Evolutionary conservation across 306 rosid genomes (phyloP), one percentile per base, ranked within the genome.

Genomic region (Prunus salicina): DNA sequence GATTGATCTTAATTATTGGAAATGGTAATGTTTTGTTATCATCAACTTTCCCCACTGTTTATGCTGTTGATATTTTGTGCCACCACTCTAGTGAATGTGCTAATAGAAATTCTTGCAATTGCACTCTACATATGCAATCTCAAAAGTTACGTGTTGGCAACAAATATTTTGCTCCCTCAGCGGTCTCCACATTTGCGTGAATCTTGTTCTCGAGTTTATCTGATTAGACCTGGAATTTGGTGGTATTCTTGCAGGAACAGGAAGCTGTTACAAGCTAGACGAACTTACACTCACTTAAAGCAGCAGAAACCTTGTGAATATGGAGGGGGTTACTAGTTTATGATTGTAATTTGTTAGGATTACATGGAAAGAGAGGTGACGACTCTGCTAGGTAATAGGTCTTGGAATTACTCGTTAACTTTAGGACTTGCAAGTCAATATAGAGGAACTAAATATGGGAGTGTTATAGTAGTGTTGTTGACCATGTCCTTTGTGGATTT

Each of bases 291-390:
- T 32, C 45, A 34, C 32, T 57, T 64, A 66, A 80, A 72, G 80
- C 76, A 87, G 85, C 51, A 27, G 77, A 83, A 61, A 82, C 80
- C 76, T 83, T 89, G 94, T 89, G 92, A 89, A 91, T 91, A 91
- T 76, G 81, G 83, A 72, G 55, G 87, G 84, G 57, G 34, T 74
- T 78, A 83, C 91, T 82, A 72, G 86, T 76, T 67, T 84, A 76
- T 83, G 89, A 50, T 84, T 84, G 92, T 85, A 87, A 83, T 87
- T 81, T 87, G 88, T 78, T 87, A 86, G 91, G 82, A 25, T 60
- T 60, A 60, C 64, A 60, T 57, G 77, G 81, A 79, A 81, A 72
- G 79, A 24, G 64, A 82, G 71, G 64, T 6, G 84, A 79, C 75
- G 27, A 22, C 78, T 62, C 80, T 69, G 30, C 63, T 78, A 84